These are phyloP conservation scores for Medicago truncatula DNA, from an alignment of 306 rosid species.

Conservation along the genomic window DNA sequence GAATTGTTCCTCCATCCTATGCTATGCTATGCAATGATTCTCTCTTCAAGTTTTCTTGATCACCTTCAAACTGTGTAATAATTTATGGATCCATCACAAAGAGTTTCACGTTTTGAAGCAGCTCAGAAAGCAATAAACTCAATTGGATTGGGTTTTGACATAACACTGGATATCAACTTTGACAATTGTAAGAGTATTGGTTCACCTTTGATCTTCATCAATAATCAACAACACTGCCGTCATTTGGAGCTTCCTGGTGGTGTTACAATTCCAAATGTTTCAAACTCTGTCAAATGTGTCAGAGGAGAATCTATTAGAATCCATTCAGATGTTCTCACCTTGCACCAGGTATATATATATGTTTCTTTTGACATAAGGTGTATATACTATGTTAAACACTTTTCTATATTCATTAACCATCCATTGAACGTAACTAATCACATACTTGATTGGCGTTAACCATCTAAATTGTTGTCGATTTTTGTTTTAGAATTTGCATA, in stretches of 20 bases:
- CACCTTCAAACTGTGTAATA: not conserved
- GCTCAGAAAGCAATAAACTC: conserved; percentile 73
- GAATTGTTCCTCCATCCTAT: conserved; percentile 1
- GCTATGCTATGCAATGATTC: not conserved
- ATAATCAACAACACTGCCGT: conserved; percentile 32
- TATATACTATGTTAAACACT: no score
- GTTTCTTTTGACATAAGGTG: not conserved
- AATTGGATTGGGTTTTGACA: conserved; percentile 64
- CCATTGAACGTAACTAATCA: no score
- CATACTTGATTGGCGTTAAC: not conserved
- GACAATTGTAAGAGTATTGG: conserved; percentile 51
- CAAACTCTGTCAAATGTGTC: conserved; percentile 69
- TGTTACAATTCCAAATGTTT: conserved; percentile 63
- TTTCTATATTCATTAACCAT: no score
- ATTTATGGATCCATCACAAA: conserved; percentile 58
- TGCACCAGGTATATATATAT: conserved; percentile 57
- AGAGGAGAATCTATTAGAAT: conserved; percentile 72
- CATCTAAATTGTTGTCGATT: not conserved
- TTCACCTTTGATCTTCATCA: conserved; percentile 64
- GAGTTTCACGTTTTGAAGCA: conserved; percentile 46
- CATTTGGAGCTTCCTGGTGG: conserved; percentile 71
- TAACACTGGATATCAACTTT: conserved; percentile 45
- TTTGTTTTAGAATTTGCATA: no score
- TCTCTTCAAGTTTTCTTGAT: not conserved
- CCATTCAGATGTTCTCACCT: conserved; percentile 72